Base-by-base conservation (phyloP, 148 eudicot genomes). In the Diospyros kaki region DNA sequence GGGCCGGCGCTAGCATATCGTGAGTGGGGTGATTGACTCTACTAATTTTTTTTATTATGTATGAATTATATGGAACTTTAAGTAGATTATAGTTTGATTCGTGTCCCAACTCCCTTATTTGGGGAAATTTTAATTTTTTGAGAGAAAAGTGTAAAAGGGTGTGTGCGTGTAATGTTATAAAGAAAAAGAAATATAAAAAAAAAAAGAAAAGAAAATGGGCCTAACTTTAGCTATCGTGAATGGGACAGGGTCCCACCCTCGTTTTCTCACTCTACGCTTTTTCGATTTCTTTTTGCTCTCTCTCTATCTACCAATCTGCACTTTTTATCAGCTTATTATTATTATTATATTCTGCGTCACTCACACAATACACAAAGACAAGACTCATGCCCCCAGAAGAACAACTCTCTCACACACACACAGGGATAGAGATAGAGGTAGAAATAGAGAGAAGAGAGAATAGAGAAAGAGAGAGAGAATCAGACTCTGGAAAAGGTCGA, bases 211-310 rank as follows among this genome's bases (percentile, higher is more conserved):
- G 40, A 28, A 51, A 3, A 40, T 40, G 73, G 65, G 66, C 73
- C 81, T 53, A 69, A 66, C 66, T 61, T 75, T 71, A 69, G 62
- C 70, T 76, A 38, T 78, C 75, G 67, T 58, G 82, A 84, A 69
- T 75, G 75, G 63, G 83, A 75, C 78, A 65, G 68, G 84, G 80
- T 11, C 81, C 87, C 84, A 79, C 87, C 51, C 5, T 56, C 70
- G 14, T 70, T 65, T 69, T 13, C 18, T 80, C 74, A 64, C 66
- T 8, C 78, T 2, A 44, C 71, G 46, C 41, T n/a, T 64, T 18
- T 64, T 64, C 53, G 64, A 79, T 55, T 60, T 75, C 77, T 75
- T 68, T 59, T 72, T 2, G 14, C 72, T 46, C 43, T 65, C 15
- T 48, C 55, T 64, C 53, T 69, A 79, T 55, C 65, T 71, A 73